A percentile compares a stretch with the other conserved stretches of the same genome.
phyloP scores from a whole-genome alignment of 1,139 yeast genomes.

The Yamadazyma diospyri region DNA sequence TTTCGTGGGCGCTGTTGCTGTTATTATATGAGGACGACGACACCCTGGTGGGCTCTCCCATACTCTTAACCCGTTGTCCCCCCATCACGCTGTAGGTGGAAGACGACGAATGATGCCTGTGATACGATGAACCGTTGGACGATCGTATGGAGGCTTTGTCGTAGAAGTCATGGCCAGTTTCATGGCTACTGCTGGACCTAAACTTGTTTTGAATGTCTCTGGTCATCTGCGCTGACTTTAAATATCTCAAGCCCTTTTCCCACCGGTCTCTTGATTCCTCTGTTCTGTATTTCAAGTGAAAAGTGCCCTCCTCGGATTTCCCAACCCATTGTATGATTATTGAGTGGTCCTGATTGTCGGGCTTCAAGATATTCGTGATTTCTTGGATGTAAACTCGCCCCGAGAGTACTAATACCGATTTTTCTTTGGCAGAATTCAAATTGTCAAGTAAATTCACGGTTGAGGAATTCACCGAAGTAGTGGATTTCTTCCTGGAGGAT shows the following conservation, averaged over 20 bases:
- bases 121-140: constrained; percentile 29
- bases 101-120: constrained; percentile 44
- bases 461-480: constrained; percentile 27
- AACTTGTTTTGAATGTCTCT: constrained; percentile 35
- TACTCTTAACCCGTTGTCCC: constrained; percentile 26
- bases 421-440: constrained; percentile 29
- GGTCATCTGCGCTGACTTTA: constrained; percentile 44
- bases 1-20: constrained; percentile 16
- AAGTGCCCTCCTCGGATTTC: constrained; percentile 71
- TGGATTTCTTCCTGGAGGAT: constrained; percentile 42
- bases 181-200: constrained; percentile 26
- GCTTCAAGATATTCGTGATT: constrained; percentile 51
- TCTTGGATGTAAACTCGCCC: constrained; percentile 71
- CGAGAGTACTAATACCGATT: constrained; percentile 49
- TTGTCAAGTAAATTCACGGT: constrained; percentile 38
- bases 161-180: constrained; percentile 7
- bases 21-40: constrained; percentile 17
- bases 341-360: constrained; percentile 45
- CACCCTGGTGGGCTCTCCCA: constrained; percentile 18
- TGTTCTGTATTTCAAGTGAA: constrained; percentile 62
- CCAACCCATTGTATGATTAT: constrained; percentile 78
- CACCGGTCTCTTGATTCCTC: constrained; percentile 72
- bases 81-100: constrained; percentile 46
- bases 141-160: constrained; percentile 22
- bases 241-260: constrained; percentile 54